A percentile compares a stretch with the other conserved stretches of the same genome.
Conservation (phyloP, 2,329 filamentous ascomycete species). For the Ophiocordyceps australis region DNA sequence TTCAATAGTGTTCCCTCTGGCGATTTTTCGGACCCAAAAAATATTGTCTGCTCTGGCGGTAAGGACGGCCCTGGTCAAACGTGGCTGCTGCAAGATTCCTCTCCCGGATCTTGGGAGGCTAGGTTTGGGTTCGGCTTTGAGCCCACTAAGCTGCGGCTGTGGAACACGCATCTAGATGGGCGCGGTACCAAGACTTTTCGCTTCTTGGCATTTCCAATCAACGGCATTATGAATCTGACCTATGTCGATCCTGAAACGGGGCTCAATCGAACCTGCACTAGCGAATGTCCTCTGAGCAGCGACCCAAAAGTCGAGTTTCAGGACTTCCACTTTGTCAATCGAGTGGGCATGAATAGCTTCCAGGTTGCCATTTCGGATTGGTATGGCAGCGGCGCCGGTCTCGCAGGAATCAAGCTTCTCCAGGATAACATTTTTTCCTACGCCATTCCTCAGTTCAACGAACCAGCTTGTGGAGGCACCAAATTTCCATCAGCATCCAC, state of each 20-base stretch:
- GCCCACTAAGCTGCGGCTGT: constrained; percentile 72
- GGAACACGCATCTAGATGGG: constrained; percentile 71
- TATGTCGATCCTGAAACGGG: constrained; percentile 63
- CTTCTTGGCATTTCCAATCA: constrained; percentile 68
- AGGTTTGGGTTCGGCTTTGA: constrained; percentile 68
- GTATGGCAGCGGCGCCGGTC: constrained; percentile 71
- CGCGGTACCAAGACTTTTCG: constrained; percentile 79
- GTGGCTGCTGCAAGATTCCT: constrained; percentile 59
- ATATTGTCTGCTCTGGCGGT: constrained; percentile 60
- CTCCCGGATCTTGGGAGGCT: constrained; percentile 68
- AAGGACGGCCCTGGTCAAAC: constrained; percentile 55
- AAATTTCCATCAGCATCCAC: constrained; percentile 46
- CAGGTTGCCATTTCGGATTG: constrained; percentile 71
- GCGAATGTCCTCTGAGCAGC: constrained; percentile 66
- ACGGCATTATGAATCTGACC: constrained; percentile 91
- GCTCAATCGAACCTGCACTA: constrained; percentile 54
- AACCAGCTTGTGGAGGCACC: constrained; percentile 58
- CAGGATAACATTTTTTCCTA: constrained; percentile 74
- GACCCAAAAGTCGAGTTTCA: constrained; percentile 50
- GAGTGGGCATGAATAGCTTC: constrained; percentile 75
- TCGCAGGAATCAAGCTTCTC: constrained; percentile 75
- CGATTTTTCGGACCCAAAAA: constrained; percentile 59
- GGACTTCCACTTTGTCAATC: constrained; percentile 83
- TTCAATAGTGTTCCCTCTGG: constrained; percentile 39
- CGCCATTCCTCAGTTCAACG: constrained; percentile 75